A percentile compares a stretch with the other conserved stretches of the same genome.
Conservation (phyloP, 805 yeast genomes). For the Candida ulmi region DNA sequence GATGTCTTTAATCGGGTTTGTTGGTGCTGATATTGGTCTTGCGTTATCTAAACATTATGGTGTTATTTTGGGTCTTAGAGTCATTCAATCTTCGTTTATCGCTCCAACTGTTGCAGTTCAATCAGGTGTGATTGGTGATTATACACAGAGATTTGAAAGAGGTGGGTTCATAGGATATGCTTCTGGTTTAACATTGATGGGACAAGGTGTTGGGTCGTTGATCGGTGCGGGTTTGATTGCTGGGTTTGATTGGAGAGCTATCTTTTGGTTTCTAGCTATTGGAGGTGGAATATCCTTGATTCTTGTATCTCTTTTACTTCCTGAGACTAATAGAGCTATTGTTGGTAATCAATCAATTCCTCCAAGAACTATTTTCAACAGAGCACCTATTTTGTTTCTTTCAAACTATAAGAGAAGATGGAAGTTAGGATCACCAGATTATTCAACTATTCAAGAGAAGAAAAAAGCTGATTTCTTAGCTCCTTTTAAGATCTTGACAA, state of each 20-base stretch:
- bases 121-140: slow-evolving; percentile 71
- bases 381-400: slow-evolving; percentile 36
- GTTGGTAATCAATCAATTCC: slow-evolving; percentile 70
- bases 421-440: slow-evolving; percentile 27
- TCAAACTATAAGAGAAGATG: slow-evolving; percentile 11
- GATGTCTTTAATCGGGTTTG: slow-evolving; percentile 46
- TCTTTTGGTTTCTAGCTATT: slow-evolving; percentile 71
- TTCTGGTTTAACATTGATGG: slow-evolving; percentile 59
- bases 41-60: slow-evolving; percentile 55
- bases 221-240: slow-evolving; percentile 43
- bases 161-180: slow-evolving; percentile 67
- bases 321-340: slow-evolving; percentile 69
- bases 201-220: slow-evolving; percentile 78
- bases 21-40: slow-evolving; percentile 60
- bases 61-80: slow-evolving; percentile 58
- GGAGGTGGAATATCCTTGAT: slow-evolving; percentile 45
- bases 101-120: slow-evolving; percentile 71
- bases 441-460: slow-evolving; percentile 21
- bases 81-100: slow-evolving; percentile 73
- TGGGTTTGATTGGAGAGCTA: slow-evolving; percentile 63
- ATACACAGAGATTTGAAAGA: slow-evolving; percentile 57
- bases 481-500: slow-evolving; percentile 37
- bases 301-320: slow-evolving; percentile 37
- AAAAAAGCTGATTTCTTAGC: slow-evolving; percentile 26
- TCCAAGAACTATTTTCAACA: slow-evolving; percentile 40